Percentiles rank a stretch among this genome's conserved stretches.
Evolutionary conservation across 208 protist genomes (phyloP).

Genomic region (Acanthamoeba lugdunensis): DNA sequence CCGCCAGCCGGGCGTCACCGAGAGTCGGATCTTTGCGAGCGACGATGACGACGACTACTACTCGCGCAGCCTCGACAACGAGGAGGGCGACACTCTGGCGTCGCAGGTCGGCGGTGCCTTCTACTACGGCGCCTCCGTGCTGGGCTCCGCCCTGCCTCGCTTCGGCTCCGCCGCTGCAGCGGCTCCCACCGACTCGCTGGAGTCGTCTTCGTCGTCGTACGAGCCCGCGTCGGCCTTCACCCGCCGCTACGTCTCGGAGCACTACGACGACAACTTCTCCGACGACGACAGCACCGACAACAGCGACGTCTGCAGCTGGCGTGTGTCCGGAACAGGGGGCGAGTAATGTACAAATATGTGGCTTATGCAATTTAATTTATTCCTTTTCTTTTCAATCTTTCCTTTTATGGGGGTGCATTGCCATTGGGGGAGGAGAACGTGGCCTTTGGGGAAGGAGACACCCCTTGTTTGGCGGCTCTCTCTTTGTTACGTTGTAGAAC

Average conservation of each 20-base stretch:
- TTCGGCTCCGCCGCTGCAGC: background rate
- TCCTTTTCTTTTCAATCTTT: no score
- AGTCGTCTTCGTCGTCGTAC: no score
- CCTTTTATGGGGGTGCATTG: no score
- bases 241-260: background rate
- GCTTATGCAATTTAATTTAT: no score
- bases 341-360: background rate
- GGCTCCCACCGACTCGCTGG: background rate
- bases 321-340: no score
- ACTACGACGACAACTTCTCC: constrained; percentile 53
- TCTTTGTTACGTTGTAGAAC: no score
- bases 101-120: constrained; percentile 21
- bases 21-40: background rate
- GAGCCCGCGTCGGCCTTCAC: constrained; percentile 5
- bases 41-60: background rate
- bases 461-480: no score
- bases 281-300: constrained; percentile 31
- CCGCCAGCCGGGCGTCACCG: background rate
- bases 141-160: background rate
- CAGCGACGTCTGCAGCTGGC: background rate
- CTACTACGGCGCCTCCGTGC: background rate
- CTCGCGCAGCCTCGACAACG: background rate
- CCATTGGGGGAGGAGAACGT: no score
- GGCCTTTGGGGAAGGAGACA: no score
- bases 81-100: background rate